Conservation (phyloP, 2,329 filamentous ascomycete genomes). For the Pseudogymnoascus sp. region DNA sequence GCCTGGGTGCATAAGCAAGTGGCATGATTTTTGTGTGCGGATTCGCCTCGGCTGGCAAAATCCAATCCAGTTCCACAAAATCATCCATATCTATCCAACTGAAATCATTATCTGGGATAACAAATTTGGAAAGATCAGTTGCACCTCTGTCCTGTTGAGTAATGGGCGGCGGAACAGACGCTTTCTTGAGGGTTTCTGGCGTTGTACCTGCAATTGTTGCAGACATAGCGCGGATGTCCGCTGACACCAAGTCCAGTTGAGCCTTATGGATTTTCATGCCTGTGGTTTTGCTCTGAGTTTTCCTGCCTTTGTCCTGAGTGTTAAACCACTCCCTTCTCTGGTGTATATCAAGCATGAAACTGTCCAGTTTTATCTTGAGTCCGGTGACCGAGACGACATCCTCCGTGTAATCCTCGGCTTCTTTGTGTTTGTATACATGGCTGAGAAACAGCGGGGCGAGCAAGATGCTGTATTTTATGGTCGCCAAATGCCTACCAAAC, state of each 20-base stretch:
- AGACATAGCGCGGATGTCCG: conserved; percentile 87
- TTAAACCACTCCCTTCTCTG: conserved; percentile 89
- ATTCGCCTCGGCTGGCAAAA: conserved; percentile 79
- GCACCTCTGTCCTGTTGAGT: conserved; percentile 48
- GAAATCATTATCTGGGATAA: conserved; percentile 89
- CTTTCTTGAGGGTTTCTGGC: conserved; percentile 63
- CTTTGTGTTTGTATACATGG: conserved; percentile 98
- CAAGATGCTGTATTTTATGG: conserved; percentile 93
- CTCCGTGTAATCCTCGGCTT: conserved; percentile 76
- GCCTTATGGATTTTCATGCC: conserved; percentile 95
- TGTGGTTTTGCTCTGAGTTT: conserved; percentile 72
- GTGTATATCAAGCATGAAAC: conserved; percentile 94
- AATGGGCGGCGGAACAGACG: conserved; percentile 41
- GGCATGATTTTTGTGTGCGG: conserved; percentile 92
- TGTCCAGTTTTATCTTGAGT: conserved; percentile 92
- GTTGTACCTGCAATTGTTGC: conserved; percentile 79
- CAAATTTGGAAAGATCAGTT: conserved; percentile 77
- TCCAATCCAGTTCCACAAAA: conserved; percentile 97
- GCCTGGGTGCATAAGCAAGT: conserved; percentile 82
- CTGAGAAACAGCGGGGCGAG: conserved; percentile 89
- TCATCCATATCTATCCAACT: conserved; percentile 99
- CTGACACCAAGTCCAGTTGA: conserved; percentile 83
- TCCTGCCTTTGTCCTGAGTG: conserved; percentile 67
- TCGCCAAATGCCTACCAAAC: conserved; percentile 93
- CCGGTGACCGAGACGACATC: conserved; percentile 82